Conservation (phyloP, 2,329 filamentous ascomycete genomes). For the Microcyclosporella mali region DNA sequence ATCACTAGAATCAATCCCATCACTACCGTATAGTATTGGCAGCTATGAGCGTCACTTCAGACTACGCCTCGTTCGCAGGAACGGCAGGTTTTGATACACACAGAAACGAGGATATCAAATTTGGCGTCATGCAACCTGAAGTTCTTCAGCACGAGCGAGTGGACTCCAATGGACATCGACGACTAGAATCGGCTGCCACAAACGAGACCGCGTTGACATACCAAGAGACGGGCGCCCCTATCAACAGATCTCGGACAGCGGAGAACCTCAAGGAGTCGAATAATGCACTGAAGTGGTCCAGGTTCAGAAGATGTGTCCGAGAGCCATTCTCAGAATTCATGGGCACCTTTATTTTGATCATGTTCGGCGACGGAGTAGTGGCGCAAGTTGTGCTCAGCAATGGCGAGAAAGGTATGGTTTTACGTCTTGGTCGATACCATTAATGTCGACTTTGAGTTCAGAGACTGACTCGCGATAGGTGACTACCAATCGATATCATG, state of each 20-base stretch:
- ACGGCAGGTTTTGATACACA: no score
- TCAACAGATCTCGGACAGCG: constrained; percentile 26
- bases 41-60: no score
- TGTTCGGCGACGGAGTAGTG: constrained; percentile 63
- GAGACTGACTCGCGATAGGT: neutral
- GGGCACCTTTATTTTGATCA: constrained; percentile 56
- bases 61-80: no score
- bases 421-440: no score
- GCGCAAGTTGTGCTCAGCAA: constrained; percentile 60
- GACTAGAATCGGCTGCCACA: neutral
- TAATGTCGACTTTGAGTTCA: no score
- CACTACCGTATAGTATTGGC: no score
- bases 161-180: no score
- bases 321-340: constrained; percentile 64
- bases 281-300: constrained; percentile 47
- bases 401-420: constrained; percentile 36
- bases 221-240: constrained; percentile 20
- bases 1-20: no score
- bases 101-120: no score
- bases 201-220: neutral
- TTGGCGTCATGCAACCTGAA: no score
- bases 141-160: no score
- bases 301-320: constrained; percentile 45
- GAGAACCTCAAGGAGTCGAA: constrained; percentile 24
- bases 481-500: constrained; percentile 46